Percentiles rank a stretch among this genome's conserved stretches.
These are phyloP conservation scores for Phalaenopsis aphrodite DNA, from an alignment of 106 monocot genomes.

Conservation along the genomic window DNA sequence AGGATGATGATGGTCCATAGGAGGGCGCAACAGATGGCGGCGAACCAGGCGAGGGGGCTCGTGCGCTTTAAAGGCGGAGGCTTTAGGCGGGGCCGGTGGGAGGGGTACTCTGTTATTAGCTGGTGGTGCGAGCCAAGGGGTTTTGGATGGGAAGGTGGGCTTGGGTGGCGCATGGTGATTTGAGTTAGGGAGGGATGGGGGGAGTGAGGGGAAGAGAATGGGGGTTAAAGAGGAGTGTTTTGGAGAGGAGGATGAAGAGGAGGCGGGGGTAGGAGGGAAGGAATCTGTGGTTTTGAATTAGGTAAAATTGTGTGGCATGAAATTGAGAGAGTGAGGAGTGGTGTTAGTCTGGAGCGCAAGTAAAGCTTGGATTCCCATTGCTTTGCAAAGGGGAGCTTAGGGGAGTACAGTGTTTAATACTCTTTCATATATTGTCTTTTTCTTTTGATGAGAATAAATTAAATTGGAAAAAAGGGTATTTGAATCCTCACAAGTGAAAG, in stretches of 20 bases:
- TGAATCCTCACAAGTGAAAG: no score
- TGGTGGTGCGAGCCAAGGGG: not conserved
- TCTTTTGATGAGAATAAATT: no score
- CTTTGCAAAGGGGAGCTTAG: no score
- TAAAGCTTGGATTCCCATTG: not conserved
- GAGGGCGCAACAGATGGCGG: conserved; percentile 30
- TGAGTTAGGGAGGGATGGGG: not conserved
- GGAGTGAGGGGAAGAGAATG: no score
- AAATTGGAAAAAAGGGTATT: no score
- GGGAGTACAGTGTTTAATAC: no score
- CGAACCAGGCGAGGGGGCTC: conserved; percentile 21
- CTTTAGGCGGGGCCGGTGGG: conserved; percentile 3
- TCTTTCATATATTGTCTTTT: no score
- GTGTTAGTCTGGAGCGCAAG: not conserved
- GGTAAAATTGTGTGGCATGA: not conserved
- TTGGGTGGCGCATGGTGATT: not conserved
- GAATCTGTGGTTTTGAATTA: not conserved
- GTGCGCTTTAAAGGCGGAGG: conserved; percentile 12
- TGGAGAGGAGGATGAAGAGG: not conserved
- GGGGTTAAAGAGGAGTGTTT: not conserved
- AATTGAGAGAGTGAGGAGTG: not conserved
- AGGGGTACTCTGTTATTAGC: not conserved
- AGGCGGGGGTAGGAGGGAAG: conserved; percentile 5
- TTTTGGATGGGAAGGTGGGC: not conserved
- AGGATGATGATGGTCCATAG: conserved; percentile 48